These are phyloP conservation scores for Magnolia sinica DNA, from an alignment of 164 flowering plant species.

Conservation along the genomic window DNA sequence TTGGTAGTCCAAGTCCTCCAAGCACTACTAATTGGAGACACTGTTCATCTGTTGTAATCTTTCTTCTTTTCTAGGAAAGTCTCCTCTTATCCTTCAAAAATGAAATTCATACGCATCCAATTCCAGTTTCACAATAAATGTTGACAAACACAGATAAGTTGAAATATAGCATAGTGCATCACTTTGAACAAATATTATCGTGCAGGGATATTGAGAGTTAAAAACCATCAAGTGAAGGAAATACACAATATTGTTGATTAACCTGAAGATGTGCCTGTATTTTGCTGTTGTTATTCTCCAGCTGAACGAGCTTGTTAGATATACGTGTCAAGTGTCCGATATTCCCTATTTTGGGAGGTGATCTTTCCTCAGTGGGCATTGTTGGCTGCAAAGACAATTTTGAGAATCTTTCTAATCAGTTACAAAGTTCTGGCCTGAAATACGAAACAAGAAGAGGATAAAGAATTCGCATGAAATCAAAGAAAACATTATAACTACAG, in stretches of 20 bases:
- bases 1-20: too few relatives aligned
- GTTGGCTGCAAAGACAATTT: slow-evolving; percentile 62
- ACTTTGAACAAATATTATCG: background rate
- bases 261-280: slow-evolving; percentile 75
- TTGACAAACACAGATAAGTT: background rate
- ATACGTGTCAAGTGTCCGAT: slow-evolving; percentile 87
- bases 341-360: slow-evolving; percentile 76
- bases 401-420: slow-evolving; percentile 11
- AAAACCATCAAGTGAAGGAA: background rate
- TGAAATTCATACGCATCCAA: background rate
- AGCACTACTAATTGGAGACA: too few relatives aligned
- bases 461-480: background rate
- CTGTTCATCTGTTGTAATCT: background rate
- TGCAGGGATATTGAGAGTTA: background rate
- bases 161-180: background rate
- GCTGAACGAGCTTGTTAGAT: slow-evolving; percentile 73
- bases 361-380: slow-evolving; percentile 55
- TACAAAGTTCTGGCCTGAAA: background rate
- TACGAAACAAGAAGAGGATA: background rate
- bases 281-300: slow-evolving; percentile 48
- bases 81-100: background rate
- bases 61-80: background rate
- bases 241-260: background rate
- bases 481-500: background rate
- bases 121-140: background rate